These are phyloP conservation scores for Corylus avellana DNA, from an alignment of 306 rosid species.

Conservation along the genomic window DNA sequence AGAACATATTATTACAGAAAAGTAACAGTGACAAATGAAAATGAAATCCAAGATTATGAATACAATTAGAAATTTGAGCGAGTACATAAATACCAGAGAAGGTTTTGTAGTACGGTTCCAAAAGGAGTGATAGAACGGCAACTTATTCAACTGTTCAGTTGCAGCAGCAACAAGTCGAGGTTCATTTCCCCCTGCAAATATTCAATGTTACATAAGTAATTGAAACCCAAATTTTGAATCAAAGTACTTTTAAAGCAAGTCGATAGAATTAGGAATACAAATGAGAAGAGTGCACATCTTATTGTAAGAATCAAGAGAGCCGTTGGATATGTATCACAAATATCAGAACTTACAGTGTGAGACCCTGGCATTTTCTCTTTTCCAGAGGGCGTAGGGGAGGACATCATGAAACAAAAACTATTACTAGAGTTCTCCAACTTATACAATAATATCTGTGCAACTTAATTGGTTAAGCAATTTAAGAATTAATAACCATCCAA, in stretches of 20 bases:
- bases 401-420: not conserved
- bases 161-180: slow-evolving; percentile 89
- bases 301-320: not conserved
- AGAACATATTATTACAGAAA: slow-evolving; percentile 4
- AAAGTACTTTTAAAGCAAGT: not conserved
- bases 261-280: not conserved
- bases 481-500: not conserved
- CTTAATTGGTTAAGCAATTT: not conserved
- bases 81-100: slow-evolving; percentile 66
- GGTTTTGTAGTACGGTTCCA: slow-evolving; percentile 98
- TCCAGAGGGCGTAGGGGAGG: not conserved
- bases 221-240: not conserved
- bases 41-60: not conserved
- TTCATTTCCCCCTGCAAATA: slow-evolving; percentile 82
- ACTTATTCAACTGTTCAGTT: slow-evolving; percentile 68
- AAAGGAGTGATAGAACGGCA: slow-evolving; percentile 98
- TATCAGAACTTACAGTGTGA: not conserved
- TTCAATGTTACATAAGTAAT: not conserved
- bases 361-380: not conserved
- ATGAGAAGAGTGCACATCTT: not conserved
- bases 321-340: not conserved
- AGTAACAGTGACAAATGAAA: slow-evolving; percentile 8
- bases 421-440: not conserved
- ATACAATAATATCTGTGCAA: slow-evolving; percentile 1
- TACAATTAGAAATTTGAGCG: slow-evolving; percentile 11